phyloP scores from a whole-genome alignment of 2,329 filamentous ascomycete species.

The Cladosporium oxysporum region DNA sequence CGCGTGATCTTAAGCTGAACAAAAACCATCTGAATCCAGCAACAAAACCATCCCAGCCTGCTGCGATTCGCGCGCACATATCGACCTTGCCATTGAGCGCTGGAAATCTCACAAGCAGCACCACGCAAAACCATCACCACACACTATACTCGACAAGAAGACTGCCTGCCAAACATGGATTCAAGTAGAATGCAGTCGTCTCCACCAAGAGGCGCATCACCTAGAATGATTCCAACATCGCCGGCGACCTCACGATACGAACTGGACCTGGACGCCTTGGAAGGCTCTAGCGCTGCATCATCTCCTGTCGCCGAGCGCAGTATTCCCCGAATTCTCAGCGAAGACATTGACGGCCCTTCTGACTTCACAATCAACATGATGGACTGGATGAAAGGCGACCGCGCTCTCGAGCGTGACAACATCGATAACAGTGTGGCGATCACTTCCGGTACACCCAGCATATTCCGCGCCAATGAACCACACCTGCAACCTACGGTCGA shows the following conservation, averaged over 20 bases:
- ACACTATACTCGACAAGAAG: background rate
- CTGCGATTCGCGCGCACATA: background rate
- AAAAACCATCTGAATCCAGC: background rate
- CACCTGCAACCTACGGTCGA: slow-evolving; percentile 13
- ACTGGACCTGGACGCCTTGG: slow-evolving; percentile 37
- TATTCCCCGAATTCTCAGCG: slow-evolving; percentile 30
- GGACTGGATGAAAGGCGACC: slow-evolving; percentile 35
- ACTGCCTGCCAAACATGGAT: slow-evolving; percentile 1
- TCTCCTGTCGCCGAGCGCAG: slow-evolving; percentile 19
- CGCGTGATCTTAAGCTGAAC: background rate
- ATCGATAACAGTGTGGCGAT: slow-evolving; percentile 4
- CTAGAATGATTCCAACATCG: slow-evolving; percentile 6
- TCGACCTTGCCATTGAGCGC: background rate
- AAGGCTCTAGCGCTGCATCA: background rate
- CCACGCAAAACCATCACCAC: background rate
- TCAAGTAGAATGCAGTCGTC: slow-evolving; percentile 19
- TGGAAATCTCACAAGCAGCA: background rate
- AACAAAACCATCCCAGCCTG: background rate
- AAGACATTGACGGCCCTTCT: slow-evolving; percentile 42
- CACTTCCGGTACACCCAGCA: slow-evolving; percentile 9
- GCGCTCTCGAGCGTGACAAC: slow-evolving; percentile 27
- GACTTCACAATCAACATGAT: slow-evolving; percentile 42
- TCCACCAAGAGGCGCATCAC: slow-evolving; percentile 11
- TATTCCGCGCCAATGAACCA: background rate
- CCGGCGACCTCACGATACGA: slow-evolving; percentile 30